Base-by-base conservation (phyloP, 345 rosid genomes). In the Kandelia obovata region DNA sequence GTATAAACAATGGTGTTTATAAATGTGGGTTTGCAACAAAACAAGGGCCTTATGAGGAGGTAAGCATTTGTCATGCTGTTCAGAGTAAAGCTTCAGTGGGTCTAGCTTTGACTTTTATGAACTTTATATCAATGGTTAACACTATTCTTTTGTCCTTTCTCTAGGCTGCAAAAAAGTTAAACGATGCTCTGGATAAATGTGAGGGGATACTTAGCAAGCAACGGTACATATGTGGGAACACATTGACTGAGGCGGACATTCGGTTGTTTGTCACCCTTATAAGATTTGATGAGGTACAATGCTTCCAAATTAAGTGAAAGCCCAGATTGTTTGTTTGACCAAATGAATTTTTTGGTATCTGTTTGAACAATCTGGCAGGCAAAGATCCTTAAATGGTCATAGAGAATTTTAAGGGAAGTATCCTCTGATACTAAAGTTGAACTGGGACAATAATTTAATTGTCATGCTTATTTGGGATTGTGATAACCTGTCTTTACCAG, bases 281-380 rank as follows among this genome's bases (percentile, higher is more conserved):
- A 79, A 89, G 98, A 87, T 93, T 91, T 74, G 98, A 93, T 62
- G 98, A 93, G 96, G 96, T 92, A 84, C 47, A 52, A 25, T 17
- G 46, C 49, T 23, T 66, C 25, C 61, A 25, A 15, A 2, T 27
- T 1, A 28, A 59, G 25, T 3, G 25, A 51, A 51, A 43, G 13
- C 49, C 49, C 5, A 56, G 59, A 25, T 56, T 23, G 59, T 25
- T 56, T 23, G 59, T 25, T 15, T 8, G 28, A 56, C 10, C 13
- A 56, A 56, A 56, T 4, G 15, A 23, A 23, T 3, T 27, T 25
- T 15, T 56, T 56, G 17, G 11, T 23, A 1, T 56, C 59, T 56
- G 15, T 56, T 25, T 43, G 15, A 25, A 21, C 30, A 8, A 56
- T 25, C 23, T 56, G 30, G 16, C 30, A 9, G 59, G 11, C 59